These are phyloP conservation scores for Candida sphagnicola DNA, from an alignment of 805 yeast genomes.

Conservation along the genomic window DNA sequence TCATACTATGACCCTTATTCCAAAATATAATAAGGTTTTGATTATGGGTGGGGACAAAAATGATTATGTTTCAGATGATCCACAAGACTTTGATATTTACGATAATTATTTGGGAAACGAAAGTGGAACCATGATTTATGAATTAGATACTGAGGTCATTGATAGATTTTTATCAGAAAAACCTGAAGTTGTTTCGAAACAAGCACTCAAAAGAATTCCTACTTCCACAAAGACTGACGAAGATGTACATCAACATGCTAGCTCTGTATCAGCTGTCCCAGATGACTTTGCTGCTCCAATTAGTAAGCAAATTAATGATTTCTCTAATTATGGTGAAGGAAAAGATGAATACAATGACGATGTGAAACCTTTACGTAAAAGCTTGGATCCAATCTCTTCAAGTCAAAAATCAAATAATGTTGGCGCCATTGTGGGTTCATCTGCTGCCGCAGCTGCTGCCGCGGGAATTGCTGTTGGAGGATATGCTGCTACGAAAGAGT, in stretches of 20 bases:
- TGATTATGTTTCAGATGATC: slow-evolving; percentile 54
- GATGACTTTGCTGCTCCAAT: slow-evolving; percentile 6
- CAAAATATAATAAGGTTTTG: slow-evolving; percentile 62
- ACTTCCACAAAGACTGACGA: slow-evolving; percentile 1
- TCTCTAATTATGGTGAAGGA: not conserved
- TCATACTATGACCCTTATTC: slow-evolving; percentile 75
- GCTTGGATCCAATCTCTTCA: slow-evolving; percentile 4
- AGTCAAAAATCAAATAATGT: not conserved
- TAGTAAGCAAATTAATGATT: not conserved
- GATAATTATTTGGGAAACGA: slow-evolving; percentile 46
- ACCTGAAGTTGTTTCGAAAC: slow-evolving; percentile 11
- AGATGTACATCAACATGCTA: slow-evolving; percentile 9
- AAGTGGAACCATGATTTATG: slow-evolving; percentile 56
- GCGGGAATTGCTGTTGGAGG: slow-evolving; percentile 1
- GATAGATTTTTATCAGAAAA: slow-evolving; percentile 23
- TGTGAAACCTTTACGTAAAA: slow-evolving; percentile 6
- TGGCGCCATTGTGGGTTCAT: not conserved
- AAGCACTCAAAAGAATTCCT: slow-evolving; percentile 4
- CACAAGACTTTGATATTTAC: slow-evolving; percentile 48
- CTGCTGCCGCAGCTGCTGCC: slow-evolving; percentile 1
- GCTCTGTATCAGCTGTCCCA: slow-evolving; percentile 17
- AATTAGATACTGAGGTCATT: slow-evolving; percentile 52
- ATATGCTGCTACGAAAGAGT: slow-evolving; percentile 4
- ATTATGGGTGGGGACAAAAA: slow-evolving; percentile 91
- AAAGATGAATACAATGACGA: slow-evolving; percentile 20